A percentile compares a stretch with the other conserved stretches of the same genome.
phyloP scores from a whole-genome alignment of 2,329 filamentous ascomycete species.

The Colletotrichum sp. region DNA sequence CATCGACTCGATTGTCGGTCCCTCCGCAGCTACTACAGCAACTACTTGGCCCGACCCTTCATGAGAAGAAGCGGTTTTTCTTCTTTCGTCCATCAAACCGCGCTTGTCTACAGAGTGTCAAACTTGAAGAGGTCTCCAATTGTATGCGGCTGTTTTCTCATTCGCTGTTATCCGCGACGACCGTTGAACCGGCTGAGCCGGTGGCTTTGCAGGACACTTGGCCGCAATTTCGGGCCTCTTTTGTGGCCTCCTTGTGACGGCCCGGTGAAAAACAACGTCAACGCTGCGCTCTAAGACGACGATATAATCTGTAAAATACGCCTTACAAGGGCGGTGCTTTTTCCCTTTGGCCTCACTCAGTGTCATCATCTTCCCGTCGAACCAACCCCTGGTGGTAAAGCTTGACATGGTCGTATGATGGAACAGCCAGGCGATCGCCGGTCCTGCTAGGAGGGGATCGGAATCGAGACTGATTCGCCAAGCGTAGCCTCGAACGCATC shows the following conservation, averaged over 20 bases:
- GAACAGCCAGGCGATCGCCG: neutral
- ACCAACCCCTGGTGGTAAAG: neutral
- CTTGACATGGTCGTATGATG: neutral
- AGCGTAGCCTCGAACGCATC: neutral
- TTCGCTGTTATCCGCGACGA: neutral
- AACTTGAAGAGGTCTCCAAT: neutral
- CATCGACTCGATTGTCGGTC: neutral
- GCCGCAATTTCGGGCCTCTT: slow-evolving; percentile 18
- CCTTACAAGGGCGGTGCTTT: slow-evolving; percentile 8
- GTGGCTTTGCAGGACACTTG: slow-evolving; percentile 20
- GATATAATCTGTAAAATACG: neutral
- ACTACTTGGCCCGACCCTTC: neutral
- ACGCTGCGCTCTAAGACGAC: neutral
- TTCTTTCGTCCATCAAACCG: neutral
- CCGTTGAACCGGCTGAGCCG: neutral
- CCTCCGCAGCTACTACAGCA: neutral
- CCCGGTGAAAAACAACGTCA: slow-evolving; percentile 4
- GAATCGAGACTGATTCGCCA: neutral
- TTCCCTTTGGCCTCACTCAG: neutral
- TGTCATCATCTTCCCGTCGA: neutral
- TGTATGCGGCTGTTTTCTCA: neutral
- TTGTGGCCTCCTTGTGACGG: slow-evolving; percentile 1
- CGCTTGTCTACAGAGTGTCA: neutral
- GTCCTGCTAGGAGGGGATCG: neutral
- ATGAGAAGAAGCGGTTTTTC: neutral